Conservation (phyloP, 805 yeast species). For the Cyberlindnera samutprakarnensis region DNA sequence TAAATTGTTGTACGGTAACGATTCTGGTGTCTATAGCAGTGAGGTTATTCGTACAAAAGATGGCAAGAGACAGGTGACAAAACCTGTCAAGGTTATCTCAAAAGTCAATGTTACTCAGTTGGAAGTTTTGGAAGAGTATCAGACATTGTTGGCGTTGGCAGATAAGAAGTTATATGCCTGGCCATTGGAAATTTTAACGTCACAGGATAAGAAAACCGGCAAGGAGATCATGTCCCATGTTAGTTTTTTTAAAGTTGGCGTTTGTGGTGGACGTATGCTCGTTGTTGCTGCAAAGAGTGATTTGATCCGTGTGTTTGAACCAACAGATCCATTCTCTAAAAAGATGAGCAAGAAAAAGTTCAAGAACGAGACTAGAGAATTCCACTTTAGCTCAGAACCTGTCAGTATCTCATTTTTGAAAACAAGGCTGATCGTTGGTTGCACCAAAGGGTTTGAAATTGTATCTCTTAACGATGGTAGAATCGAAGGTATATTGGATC, state of each 20-base stretch:
- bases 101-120: constrained; percentile 78
- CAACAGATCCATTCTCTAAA: constrained; percentile 63
- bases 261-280: constrained; percentile 80
- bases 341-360: constrained; percentile 62
- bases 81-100: constrained; percentile 69
- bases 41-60: constrained; percentile 41
- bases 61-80: constrained; percentile 49
- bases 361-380: constrained; percentile 64
- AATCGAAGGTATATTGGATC: constrained; percentile 86
- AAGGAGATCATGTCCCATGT: constrained; percentile 84
- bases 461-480: constrained; percentile 78
- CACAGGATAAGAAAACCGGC: constrained; percentile 50
- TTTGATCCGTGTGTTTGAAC: constrained; percentile 80
- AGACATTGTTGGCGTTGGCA: constrained; percentile 68
- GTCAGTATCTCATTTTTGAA: constrained; percentile 86
- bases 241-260: constrained; percentile 85
- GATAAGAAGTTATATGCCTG: constrained; percentile 79
- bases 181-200: constrained; percentile 58
- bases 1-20: constrained; percentile 84
- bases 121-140: constrained; percentile 88
- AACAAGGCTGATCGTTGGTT: constrained; percentile 87
- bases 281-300: constrained; percentile 87
- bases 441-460: constrained; percentile 94
- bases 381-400: constrained; percentile 81
- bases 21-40: constrained; percentile 80